These are phyloP conservation scores for Protostelium mycophagum DNA, from an alignment of 78 protist species.

Conservation along the genomic window DNA sequence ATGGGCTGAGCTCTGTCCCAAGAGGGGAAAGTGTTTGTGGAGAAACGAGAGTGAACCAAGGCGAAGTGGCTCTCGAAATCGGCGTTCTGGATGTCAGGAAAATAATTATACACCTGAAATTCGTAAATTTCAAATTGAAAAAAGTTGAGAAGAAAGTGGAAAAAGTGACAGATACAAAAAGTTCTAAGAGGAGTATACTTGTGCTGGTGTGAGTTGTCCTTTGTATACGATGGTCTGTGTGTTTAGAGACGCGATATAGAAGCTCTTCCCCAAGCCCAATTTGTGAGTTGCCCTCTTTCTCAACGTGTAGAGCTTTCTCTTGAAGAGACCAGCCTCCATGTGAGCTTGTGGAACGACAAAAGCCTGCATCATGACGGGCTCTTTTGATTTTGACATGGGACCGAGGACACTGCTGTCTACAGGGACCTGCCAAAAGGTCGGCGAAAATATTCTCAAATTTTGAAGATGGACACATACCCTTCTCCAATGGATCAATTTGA, in stretches of 20 bases:
- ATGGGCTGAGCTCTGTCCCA: constrained; percentile 85
- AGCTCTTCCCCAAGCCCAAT: constrained; percentile 9
- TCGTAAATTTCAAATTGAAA: constrained; percentile 45
- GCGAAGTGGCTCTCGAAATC: constrained; percentile 53
- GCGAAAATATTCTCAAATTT: constrained; percentile 10
- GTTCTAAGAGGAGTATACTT: background rate
- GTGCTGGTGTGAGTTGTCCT: background rate
- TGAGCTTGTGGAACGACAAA: background rate
- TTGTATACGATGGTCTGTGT: constrained; percentile 8
- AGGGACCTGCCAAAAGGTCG: constrained; percentile 55
- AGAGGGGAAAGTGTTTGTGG: constrained; percentile 82
- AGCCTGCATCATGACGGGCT: constrained; percentile 63
- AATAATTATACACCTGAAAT: constrained; percentile 49
- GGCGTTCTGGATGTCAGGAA: constrained; percentile 32
- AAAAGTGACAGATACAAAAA: background rate
- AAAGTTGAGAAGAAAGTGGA: constrained; percentile 20
- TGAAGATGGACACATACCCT: background rate
- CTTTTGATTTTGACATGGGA: constrained; percentile 21
- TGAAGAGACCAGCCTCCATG: constrained; percentile 11
- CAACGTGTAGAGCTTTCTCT: constrained; percentile 7
- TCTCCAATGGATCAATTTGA: background rate
- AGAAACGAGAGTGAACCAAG: constrained; percentile 68
- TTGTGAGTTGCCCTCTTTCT: constrained; percentile 2
- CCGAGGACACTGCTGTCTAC: constrained; percentile 33
- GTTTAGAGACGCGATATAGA: constrained; percentile 51